These are phyloP conservation scores for Hypoxylon sp. DNA, from an alignment of 2,329 filamentous ascomycete species.

Conservation along the genomic window DNA sequence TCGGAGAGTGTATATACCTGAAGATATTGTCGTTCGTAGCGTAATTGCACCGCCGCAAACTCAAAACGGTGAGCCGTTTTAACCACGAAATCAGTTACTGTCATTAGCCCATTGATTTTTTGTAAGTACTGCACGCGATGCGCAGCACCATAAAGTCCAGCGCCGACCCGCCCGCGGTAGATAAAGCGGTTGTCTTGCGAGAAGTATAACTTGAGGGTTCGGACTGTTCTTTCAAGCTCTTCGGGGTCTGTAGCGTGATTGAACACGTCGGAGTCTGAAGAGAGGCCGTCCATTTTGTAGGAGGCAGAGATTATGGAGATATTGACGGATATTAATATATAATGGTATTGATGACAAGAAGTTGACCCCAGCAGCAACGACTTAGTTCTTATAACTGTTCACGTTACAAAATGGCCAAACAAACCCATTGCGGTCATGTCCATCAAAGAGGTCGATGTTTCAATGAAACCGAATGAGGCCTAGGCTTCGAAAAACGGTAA, in stretches of 20 bases:
- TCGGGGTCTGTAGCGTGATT: no score
- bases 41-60: neutral
- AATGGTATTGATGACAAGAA: neutral
- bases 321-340: neutral
- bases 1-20: slow-evolving; percentile 9
- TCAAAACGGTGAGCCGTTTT: neutral
- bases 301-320: neutral
- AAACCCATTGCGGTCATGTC: slow-evolving; percentile 6
- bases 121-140: slow-evolving; percentile 26
- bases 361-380: neutral
- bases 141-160: slow-evolving; percentile 5
- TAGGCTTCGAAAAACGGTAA: neutral
- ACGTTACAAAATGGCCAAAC: neutral
- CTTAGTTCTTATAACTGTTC: slow-evolving; percentile 2
- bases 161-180: neutral
- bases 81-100: slow-evolving; percentile 15
- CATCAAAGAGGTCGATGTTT: slow-evolving; percentile 10
- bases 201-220: slow-evolving; percentile 1
- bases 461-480: slow-evolving; percentile 2
- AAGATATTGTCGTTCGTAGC: neutral
- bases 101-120: neutral
- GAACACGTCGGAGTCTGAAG: no score
- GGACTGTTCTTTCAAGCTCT: neutral
- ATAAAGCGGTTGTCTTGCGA: slow-evolving; percentile 6
- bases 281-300: neutral